Evolutionary conservation across 176 grass and related monocot species (phyloP), one percentile per base, ranked within the genome.

Genomic region (Tillandsia leiboldiana): DNA sequence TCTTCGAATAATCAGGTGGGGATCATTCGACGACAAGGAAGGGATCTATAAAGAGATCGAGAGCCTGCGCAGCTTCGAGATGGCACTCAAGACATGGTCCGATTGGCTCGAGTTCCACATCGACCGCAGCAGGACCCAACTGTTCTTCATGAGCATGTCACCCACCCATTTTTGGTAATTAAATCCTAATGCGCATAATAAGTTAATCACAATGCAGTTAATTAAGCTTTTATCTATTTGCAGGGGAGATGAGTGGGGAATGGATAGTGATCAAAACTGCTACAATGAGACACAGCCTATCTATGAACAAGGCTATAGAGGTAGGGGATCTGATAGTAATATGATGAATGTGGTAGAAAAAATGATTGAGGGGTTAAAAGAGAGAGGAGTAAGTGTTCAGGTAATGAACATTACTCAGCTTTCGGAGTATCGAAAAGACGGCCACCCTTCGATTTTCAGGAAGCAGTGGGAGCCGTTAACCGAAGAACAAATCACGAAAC

Each of bases 141-240:
- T 96, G 69, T 89, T 88, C 83, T 96, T 96, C 85, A 76, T 84
- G 73, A 84, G 85, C 85, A 91, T 85, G 78, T 91, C 92, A 23
- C 86, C 92, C 1, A 87, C 88, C 0, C 92, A 96, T 80, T 72
- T 67, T 18, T 65, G 62, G 78, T 80, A 85, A 65, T 65, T 64
- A 29, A 50, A 17, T 79, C 18, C 28, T 23, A 42, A 26, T 64
- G 23, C 10, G 26, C 5, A 65, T 65, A 28, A 26, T 65, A 26
- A 24, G 27, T 1, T 24, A 3, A 23, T 24, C 22, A 65, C 23
- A 26, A 27, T 18, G 28, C 26, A 14, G 20, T 14, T 12, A 3
- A 65, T 14, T 12, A 3, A 65, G 63, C 9, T n/a, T 11, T 26
- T 51, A 9, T 4, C 9, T 11, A 48, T 52, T 26, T 6, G n/a